phyloP scores from a whole-genome alignment of 2,329 filamentous ascomycete species.

The Paraphoma sp. region DNA sequence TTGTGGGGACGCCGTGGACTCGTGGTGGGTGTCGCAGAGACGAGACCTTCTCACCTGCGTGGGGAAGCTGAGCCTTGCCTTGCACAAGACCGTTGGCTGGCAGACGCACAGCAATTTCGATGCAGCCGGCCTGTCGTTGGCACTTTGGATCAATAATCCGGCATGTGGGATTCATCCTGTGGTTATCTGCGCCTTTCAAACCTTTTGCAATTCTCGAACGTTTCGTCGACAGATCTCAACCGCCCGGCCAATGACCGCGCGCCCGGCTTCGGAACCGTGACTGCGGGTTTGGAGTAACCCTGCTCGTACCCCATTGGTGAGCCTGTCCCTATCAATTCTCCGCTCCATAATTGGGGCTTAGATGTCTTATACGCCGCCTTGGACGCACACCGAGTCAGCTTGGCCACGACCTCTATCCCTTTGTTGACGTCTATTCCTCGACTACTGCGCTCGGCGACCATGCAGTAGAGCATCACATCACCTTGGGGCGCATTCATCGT shows the following conservation, averaged over 20 bases:
- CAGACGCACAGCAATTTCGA: slow-evolving; percentile 9
- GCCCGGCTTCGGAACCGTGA: slow-evolving; percentile 38
- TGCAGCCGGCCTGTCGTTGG: not conserved
- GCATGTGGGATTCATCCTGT: slow-evolving; percentile 14
- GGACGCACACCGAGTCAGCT: slow-evolving; percentile 15
- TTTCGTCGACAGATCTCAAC: slow-evolving; percentile 11
- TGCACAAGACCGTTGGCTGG: slow-evolving; percentile 8
- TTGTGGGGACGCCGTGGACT: slow-evolving; percentile 17
- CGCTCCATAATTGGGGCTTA: slow-evolving; percentile 3
- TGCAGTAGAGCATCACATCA: no score
- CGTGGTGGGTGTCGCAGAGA: slow-evolving; percentile 22
- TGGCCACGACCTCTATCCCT: slow-evolving; percentile 7
- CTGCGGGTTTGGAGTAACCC: slow-evolving; percentile 30
- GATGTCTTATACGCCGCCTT: slow-evolving; percentile 10
- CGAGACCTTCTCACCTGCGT: slow-evolving; percentile 18
- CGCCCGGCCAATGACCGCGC: slow-evolving; percentile 25
- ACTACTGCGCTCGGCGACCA: not conserved
- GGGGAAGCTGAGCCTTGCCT: slow-evolving; percentile 21
- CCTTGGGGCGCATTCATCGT: no score
- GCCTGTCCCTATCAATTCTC: slow-evolving; percentile 23
- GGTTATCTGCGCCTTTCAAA: slow-evolving; percentile 29
- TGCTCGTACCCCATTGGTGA: slow-evolving; percentile 12
- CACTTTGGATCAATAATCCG: not conserved
- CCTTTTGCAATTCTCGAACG: slow-evolving; percentile 24
- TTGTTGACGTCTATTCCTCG: not conserved